phyloP scores from a whole-genome alignment of 2,329 filamentous ascomycete species.

The Cladophialophora yegresii region DNA sequence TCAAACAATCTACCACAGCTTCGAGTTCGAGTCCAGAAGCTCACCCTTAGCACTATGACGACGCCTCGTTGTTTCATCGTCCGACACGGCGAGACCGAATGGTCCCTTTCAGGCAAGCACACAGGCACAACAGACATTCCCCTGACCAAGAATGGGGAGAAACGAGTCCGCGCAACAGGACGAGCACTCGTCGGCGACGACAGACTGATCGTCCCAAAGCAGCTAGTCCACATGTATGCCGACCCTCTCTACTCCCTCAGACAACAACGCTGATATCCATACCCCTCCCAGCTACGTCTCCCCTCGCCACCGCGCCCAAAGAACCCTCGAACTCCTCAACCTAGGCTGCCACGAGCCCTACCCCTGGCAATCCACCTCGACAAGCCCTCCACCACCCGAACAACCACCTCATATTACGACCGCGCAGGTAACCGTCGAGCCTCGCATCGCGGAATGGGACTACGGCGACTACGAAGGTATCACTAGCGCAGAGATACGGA shows the following conservation, averaged over 20 bases:
- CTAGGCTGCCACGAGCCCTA: constrained; percentile 68
- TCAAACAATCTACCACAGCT: background rate
- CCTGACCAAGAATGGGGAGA: constrained; percentile 78
- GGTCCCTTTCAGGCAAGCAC: constrained; percentile 83
- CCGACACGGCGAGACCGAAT: constrained; percentile 93
- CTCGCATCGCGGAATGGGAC: constrained; percentile 80
- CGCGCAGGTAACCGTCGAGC: constrained; percentile 66
- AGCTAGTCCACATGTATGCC: constrained; percentile 77
- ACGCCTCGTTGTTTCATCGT: constrained; percentile 77
- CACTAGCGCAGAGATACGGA: constrained; percentile 68
- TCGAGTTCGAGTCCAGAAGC: background rate
- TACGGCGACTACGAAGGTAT: constrained; percentile 86
- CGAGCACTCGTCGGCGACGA: constrained; percentile 81
- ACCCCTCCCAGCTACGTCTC: constrained; percentile 68
- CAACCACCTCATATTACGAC: constrained; percentile 52
- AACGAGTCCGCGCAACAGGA: constrained; percentile 73
- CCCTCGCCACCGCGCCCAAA: constrained; percentile 78
- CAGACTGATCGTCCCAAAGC: constrained; percentile 77
- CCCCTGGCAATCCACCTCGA: constrained; percentile 62
- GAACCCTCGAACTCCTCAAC: constrained; percentile 84
- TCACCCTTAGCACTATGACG: constrained; percentile 37
- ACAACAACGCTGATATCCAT: background rate
- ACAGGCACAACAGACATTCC: constrained; percentile 86
- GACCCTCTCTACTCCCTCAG: background rate
- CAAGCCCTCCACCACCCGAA: constrained; percentile 30